A percentile compares a stretch with the other conserved stretches of the same genome.
Conservation (phyloP, 768 basidiomycete species). For the Pleurotus cornucopiae region DNA sequence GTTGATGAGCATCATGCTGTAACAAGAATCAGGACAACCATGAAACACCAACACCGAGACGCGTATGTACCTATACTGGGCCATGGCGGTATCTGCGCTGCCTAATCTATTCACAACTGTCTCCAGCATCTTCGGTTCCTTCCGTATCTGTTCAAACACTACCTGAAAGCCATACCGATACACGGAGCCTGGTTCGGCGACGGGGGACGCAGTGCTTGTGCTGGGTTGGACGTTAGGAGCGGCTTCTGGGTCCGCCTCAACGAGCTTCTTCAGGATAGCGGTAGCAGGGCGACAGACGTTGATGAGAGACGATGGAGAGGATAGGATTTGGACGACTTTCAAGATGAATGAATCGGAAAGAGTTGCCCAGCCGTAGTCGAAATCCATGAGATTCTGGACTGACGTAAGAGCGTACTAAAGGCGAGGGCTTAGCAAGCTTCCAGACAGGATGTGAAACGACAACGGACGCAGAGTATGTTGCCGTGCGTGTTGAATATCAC, state of each 20-base stretch:
- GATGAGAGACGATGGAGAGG: constrained; percentile 71
- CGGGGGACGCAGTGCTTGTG: constrained; percentile 54
- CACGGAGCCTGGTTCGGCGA: constrained; percentile 61
- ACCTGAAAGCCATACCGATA: constrained; percentile 82
- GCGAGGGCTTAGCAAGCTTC: background rate
- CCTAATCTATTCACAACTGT: constrained; percentile 79
- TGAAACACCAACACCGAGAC: constrained; percentile 8
- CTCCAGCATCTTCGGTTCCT: constrained; percentile 65
- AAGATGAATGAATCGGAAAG: constrained; percentile 71
- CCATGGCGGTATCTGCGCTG: constrained; percentile 83
- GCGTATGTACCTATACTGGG: constrained; percentile 63
- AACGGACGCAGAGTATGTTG: constrained; percentile 78
- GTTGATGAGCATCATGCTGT: constrained; percentile 87
- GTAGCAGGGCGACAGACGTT: constrained; percentile 92
- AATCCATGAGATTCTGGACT: constrained; percentile 86
- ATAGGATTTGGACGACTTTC: constrained; percentile 73
- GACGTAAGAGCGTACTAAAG: constrained; percentile 77
- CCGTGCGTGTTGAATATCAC: constrained; percentile 67
- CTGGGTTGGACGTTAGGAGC: constrained; percentile 57
- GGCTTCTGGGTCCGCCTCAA: constrained; percentile 77
- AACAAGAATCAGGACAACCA: constrained; percentile 5
- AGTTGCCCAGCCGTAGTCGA: constrained; percentile 78
- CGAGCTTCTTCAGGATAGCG: constrained; percentile 83
- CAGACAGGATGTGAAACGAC: constrained; percentile 1
- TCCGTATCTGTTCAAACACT: constrained; percentile 80